Percentiles rank a stretch among this genome's conserved stretches.
Evolutionary conservation across 345 rosid genomes (phyloP).

Genomic region (Rhodomyrtus tomentosa): DNA sequence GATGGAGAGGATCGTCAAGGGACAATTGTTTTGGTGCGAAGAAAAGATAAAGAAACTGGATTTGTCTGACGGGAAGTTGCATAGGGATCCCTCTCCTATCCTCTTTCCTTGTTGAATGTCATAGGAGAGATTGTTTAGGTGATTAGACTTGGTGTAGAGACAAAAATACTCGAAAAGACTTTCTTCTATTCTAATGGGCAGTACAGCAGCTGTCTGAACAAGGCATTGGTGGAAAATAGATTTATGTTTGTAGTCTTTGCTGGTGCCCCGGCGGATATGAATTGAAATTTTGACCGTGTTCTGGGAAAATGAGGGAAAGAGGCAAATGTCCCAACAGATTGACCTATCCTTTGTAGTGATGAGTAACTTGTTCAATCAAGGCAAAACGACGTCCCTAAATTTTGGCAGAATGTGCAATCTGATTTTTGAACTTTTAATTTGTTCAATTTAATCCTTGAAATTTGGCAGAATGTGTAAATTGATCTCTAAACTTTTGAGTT

Average conservation of each 20-base stretch:
- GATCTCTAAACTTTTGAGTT: too few species aligned
- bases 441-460: too few species aligned
- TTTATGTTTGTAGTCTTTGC: neutral
- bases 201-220: neutral
- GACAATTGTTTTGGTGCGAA: constrained; percentile 86
- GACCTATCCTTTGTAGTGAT: neutral
- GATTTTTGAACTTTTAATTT: too few species aligned
- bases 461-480: too few species aligned
- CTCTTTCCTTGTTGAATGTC: constrained; percentile 70
- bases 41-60: constrained; percentile 84
- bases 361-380: neutral
- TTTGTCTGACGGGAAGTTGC: constrained; percentile 45
- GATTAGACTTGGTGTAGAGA: neutral
- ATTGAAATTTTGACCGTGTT: neutral
- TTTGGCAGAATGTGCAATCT: too few species aligned
- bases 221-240: neutral
- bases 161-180: neutral
- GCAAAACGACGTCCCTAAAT: too few species aligned
- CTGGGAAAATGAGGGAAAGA: neutral
- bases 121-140: neutral
- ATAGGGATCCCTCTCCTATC: constrained; percentile 68
- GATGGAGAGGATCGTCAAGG: constrained; percentile 61
- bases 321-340: neutral
- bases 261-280: neutral
- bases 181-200: neutral